A percentile compares a stretch with the other conserved stretches of the same genome.
Conservation (phyloP, 2,329 filamentous ascomycete species). For the Nannizziopsis barbatae region DNA sequence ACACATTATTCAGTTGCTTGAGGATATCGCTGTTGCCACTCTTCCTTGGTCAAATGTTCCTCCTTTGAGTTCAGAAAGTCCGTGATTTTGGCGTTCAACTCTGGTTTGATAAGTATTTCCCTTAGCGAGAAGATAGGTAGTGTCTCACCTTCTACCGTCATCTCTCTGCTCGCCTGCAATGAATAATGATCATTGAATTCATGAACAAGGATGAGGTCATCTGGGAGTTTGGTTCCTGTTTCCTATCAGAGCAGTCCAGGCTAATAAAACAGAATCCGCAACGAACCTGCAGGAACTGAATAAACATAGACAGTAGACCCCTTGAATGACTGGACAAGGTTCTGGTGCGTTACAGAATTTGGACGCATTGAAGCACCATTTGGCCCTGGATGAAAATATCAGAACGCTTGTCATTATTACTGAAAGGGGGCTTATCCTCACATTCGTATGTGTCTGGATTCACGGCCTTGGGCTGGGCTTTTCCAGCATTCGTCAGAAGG, state of each 20-base stretch:
- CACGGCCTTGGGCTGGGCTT: constrained; percentile 14
- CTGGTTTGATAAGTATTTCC: constrained; percentile 6
- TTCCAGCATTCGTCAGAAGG: constrained; percentile 15
- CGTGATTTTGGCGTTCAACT: constrained; percentile 18
- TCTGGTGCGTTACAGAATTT: too few relatives aligned
- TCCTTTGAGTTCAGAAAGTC: constrained; percentile 11
- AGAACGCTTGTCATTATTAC: background rate
- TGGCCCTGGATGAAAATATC: background rate
- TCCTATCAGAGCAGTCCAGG: background rate
- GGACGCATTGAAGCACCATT: constrained; percentile 12
- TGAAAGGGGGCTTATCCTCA: background rate
- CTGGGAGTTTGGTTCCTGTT: constrained; percentile 1
- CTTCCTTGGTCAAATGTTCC: constrained; percentile 11
- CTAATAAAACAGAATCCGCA: too few relatives aligned
- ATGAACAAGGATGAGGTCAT: constrained; percentile 19
- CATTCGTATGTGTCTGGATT: constrained; percentile 14
- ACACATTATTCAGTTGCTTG: constrained; percentile 6
- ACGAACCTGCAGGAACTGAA: too few relatives aligned
- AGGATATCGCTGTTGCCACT: constrained; percentile 14
- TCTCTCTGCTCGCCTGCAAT: constrained; percentile 17
- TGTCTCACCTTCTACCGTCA: constrained; percentile 14
- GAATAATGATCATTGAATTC: constrained; percentile 19
- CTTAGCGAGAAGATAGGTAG: background rate
- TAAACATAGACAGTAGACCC: too few relatives aligned
- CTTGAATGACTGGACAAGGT: too few relatives aligned